phyloP scores from a whole-genome alignment of 2,329 filamentous ascomycete genomes.

The Neofusicoccum laricinum region DNA sequence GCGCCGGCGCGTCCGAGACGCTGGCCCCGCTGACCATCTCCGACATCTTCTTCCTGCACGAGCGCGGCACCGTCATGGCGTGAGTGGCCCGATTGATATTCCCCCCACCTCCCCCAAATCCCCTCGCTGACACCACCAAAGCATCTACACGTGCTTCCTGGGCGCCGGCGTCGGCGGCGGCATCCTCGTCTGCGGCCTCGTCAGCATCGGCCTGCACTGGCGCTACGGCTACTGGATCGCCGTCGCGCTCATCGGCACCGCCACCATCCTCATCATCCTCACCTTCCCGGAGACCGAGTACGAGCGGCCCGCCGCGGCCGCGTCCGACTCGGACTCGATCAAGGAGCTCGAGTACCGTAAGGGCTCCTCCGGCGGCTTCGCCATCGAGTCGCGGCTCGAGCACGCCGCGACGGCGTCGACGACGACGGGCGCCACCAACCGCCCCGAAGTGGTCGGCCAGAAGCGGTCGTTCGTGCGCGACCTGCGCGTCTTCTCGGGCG shows the following conservation, averaged over 20 bases:
- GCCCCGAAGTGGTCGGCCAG: background rate
- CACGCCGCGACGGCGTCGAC: no score
- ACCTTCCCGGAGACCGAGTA: slow-evolving; percentile 57
- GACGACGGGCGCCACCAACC: slow-evolving; percentile 10
- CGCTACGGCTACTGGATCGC: slow-evolving; percentile 53
- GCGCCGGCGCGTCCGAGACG: slow-evolving; percentile 52
- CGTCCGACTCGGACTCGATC: background rate
- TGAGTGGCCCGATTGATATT: slow-evolving; percentile 28
- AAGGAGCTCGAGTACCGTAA: background rate
- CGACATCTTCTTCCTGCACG: slow-evolving; percentile 57
- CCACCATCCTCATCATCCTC: slow-evolving; percentile 50
- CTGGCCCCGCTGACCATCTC: slow-evolving; percentile 51
- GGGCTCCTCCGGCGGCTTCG: background rate
- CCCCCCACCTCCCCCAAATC: no score
- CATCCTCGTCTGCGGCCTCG: slow-evolving; percentile 39
- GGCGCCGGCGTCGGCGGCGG: slow-evolving; percentile 27
- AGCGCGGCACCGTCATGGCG: slow-evolving; percentile 53
- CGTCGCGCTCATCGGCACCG: slow-evolving; percentile 48
- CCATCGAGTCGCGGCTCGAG: slow-evolving; percentile 18
- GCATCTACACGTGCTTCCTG: slow-evolving; percentile 26
- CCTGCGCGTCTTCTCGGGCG: slow-evolving; percentile 42
- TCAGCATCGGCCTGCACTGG: slow-evolving; percentile 51
- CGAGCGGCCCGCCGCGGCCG: slow-evolving; percentile 27
- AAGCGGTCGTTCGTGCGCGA: slow-evolving; percentile 14
- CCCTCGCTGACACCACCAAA: no score